Base-by-base conservation (phyloP, 306 rosid species). In the Trichosanthes truncata region DNA sequence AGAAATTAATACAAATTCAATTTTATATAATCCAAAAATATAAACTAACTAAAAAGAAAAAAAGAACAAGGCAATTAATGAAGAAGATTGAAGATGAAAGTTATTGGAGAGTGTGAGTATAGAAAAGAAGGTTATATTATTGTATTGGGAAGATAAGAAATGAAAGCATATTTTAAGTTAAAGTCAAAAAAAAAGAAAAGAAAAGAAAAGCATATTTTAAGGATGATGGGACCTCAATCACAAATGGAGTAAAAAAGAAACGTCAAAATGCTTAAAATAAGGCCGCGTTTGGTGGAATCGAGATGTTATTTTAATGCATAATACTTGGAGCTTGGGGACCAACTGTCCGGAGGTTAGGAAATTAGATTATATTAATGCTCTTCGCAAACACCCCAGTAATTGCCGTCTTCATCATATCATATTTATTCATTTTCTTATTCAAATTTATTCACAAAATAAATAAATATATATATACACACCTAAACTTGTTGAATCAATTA, bases 171-270 rank as follows among this genome's bases (percentile, higher is more conserved):
- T 68, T 68, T 40, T 4, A 68, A 10, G 75, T n/a, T n/a, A n/a
- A n/a, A n/a, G n/a, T n/a, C n/a, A n/a, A n/a, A n/a, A n/a, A n/a
- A n/a, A n/a, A n/a, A n/a, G n/a, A n/a, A n/a, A n/a, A n/a, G 21
- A 7, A 57, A 21, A n/a, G 21, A 4, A 57, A 57, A 57, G 26
- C 63, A 57, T 57, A 59, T 59, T 23, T 21, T 59, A 59, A 3
- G 65, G 53, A 21, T 60, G 68, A 68, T 68, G 51, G 75, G 75
- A 68, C 74, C 74, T 20, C 29, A 67, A 67, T 62, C 20, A 62
- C 5, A 31, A 62, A 61, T 21, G 20, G 20, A 62, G 5, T 21
- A 36, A 66, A 35, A 18, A 66, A 20, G 48, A 3, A 49, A 72
- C 11, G 43, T 5, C 33, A 66, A 23, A 67, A 71, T 21, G 35